Percentiles rank a stretch among this genome's conserved stretches.
Evolutionary conservation across 139 green algal genomes (phyloP).

Genomic region (Trebouxia sp.): DNA sequence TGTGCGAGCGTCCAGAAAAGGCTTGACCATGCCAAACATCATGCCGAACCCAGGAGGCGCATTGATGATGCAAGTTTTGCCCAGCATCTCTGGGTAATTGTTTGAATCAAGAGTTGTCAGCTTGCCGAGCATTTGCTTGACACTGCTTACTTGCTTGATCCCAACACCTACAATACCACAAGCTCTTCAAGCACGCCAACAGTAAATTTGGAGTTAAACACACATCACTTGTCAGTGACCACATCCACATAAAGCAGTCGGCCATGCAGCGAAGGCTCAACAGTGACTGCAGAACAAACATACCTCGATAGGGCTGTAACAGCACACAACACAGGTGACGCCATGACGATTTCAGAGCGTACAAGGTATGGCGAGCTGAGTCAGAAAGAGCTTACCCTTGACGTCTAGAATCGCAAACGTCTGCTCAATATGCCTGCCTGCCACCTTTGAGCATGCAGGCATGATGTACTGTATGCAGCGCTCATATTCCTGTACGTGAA

Average conservation of each 20-base stretch:
- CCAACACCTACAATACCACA: slow-evolving; percentile 56
- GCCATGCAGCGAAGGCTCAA: no score
- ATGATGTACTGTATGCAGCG: slow-evolving; percentile 83
- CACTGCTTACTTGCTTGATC: slow-evolving; percentile 68
- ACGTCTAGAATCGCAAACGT: slow-evolving; percentile 93
- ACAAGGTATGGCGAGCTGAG: no score
- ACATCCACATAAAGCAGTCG: no score
- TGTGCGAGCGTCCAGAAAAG: slow-evolving; percentile 76
- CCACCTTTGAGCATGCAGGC: slow-evolving; percentile 71
- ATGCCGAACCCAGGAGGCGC: slow-evolving; percentile 74
- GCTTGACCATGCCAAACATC: slow-evolving; percentile 73
- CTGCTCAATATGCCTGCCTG: slow-evolving; percentile 72
- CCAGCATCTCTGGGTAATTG: slow-evolving; percentile 89
- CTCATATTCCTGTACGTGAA: slow-evolving; percentile 91
- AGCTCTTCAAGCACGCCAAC: no score
- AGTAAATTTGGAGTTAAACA: neutral
- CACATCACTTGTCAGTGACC: no score
- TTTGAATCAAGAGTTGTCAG: slow-evolving; percentile 53
- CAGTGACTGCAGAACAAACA: no score
- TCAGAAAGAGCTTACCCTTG: slow-evolving; percentile 54
- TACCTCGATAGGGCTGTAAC: no score
- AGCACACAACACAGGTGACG: neutral
- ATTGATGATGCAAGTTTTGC: slow-evolving; percentile 86
- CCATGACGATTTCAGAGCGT: no score
- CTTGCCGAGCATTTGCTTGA: slow-evolving; percentile 50